A percentile compares a stretch with the other conserved stretches of the same genome.
phyloP scores from a whole-genome alignment of 768 basidiomycete genomes.

The Collybiopsis luxurians region DNA sequence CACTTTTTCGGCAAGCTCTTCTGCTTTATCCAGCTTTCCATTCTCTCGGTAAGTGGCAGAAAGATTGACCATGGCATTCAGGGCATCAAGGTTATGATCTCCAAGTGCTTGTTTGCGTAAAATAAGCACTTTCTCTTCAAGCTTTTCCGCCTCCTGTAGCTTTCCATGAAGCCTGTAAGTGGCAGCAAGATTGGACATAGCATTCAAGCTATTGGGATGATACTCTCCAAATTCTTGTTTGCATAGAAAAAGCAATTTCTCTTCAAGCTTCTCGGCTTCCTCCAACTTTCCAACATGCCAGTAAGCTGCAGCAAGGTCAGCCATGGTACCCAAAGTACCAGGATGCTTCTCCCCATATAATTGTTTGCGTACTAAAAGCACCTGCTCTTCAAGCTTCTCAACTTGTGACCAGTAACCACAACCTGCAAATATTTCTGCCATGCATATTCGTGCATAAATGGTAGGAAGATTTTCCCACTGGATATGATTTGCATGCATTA shows the following conservation, averaged over 20 bases:
- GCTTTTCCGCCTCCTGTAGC: background rate
- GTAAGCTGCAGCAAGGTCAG: background rate
- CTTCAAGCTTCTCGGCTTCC: no score
- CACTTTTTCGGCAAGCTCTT: no score
- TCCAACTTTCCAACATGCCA: background rate
- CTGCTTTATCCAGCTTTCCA: background rate
- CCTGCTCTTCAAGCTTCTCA: background rate
- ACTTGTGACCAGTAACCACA: background rate
- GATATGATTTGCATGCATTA: background rate
- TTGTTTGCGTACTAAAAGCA: background rate
- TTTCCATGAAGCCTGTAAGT: no score
- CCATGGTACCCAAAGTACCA: background rate
- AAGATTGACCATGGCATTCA: background rate
- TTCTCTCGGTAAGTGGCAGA: background rate
- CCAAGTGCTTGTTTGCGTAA: background rate
- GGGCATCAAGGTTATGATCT: background rate
- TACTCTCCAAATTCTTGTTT: no score
- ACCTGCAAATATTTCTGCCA: background rate
- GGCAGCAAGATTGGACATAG: no score
- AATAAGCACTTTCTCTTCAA: background rate
- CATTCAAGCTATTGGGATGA: no score
- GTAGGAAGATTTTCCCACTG: background rate
- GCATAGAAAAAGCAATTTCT: no score
- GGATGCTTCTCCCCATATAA: background rate
- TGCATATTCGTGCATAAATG: background rate